These are phyloP conservation scores for Backusella circina DNA, from an alignment of 192 early-diverging fungal genomes.

Conservation along the genomic window DNA sequence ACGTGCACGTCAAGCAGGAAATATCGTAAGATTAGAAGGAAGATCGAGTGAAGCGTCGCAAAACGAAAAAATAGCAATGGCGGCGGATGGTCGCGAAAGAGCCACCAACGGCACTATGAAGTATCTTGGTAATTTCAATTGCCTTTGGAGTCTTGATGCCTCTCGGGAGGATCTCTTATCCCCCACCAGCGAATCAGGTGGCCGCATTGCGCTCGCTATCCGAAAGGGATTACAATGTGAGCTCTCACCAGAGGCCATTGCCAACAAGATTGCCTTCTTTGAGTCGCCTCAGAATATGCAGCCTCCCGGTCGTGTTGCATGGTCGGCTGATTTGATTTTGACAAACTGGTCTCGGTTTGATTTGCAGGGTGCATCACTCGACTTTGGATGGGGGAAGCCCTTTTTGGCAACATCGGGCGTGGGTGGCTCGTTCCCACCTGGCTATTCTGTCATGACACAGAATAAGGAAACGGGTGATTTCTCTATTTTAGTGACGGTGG, in stretches of 20 bases:
- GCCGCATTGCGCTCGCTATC: constrained; percentile 30
- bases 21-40: constrained; percentile 25
- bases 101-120: constrained; percentile 27
- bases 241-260: constrained; percentile 32
- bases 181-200: constrained; percentile 14
- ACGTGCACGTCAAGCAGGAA: constrained; percentile 25
- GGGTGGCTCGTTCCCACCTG: constrained; percentile 26
- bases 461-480: constrained; percentile 32
- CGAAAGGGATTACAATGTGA: constrained; percentile 21
- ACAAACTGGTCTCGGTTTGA: constrained; percentile 41
- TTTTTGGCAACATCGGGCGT: constrained; percentile 26
- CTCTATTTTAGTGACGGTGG: constrained; percentile 28
- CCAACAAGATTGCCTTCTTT: constrained; percentile 32
- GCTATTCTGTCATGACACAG: constrained; percentile 29
- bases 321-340: constrained; percentile 30
- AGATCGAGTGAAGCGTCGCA: constrained; percentile 25
- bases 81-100: constrained; percentile 31
- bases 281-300: constrained; percentile 19
- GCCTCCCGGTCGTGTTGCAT: constrained; percentile 31
- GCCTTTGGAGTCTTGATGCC: constrained; percentile 22
- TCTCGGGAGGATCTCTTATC: constrained; percentile 27
- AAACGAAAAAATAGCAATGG: constrained; percentile 7
- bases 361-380: constrained; percentile 29
- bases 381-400: constrained; percentile 37
- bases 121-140: constrained; percentile 39